Evolutionary conservation across 306 rosid genomes (phyloP), one percentile per base, ranked within the genome.

Genomic region (Elaeagnus macrophylla): DNA sequence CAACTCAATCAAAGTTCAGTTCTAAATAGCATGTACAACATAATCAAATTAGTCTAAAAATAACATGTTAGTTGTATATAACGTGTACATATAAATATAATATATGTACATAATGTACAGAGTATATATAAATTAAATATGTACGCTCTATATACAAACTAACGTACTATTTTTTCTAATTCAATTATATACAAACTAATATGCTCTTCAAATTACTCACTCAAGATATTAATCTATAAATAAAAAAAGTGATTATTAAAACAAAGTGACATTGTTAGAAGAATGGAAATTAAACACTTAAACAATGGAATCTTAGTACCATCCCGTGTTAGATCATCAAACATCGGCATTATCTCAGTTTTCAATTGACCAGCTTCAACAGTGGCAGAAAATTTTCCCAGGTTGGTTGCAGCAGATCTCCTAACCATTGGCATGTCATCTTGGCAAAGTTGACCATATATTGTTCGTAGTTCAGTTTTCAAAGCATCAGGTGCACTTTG

Each of bases 341-440:
- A 93, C 56, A 93, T 84, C 15, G 93, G 63, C 96, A 87, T 81
- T 69, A 88, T 64, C 64, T 93, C 96, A 49, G 82, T 64, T 68
- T 93, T 93, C 78, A 93, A 73, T 75, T 84, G 76, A 45, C 77
- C 51, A 66, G 85, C 77, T 65, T 93, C 99, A 75, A 93, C 86
- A 57, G 89, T 93, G 5, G 95, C 94, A 56, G 99, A 93, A 61
- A 82, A 87, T 62, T 93, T 93, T 66, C 99, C 99, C 40, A 93
- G 83, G 71, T 87, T 93, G 73, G 94, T 71, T 63, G 99, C 99
- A 66, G 99, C 99, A 49, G 99, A 87, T 72, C 96, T 78, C 79
- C 99, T 84, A 66, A 93, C 99, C 96, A 93, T 93, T 46, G 99
- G 99, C 99, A 93, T 87, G 77, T 93, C 99, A 77, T 93, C 99